Base-by-base conservation (phyloP, 768 basidiomycete genomes). In the Pluteus cervinus region DNA sequence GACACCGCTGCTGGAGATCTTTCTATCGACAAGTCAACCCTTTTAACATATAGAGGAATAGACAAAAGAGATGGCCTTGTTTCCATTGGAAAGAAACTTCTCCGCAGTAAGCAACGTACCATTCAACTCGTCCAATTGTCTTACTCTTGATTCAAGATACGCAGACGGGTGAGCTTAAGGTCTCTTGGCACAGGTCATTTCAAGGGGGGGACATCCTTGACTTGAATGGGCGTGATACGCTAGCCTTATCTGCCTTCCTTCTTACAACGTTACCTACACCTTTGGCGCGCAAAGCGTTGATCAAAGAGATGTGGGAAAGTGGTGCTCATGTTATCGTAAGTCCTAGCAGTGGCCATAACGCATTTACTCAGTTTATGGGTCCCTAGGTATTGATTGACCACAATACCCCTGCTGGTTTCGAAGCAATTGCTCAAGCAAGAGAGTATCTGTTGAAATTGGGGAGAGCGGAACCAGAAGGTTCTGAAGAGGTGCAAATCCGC, bases 221-320 rank as follows among this genome's bases (percentile, higher is more conserved):
- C 14, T 59, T 59, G 33, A 45, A 58, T 14, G 57, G 74, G 10
- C 79, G 58, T 20, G 63, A 69, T 36, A 70, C 73, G 11, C 49
- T 97, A 18, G 89, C 86, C 2, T 52, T 99, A 21, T 89, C 87
- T 12, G 85, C 92, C 1, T 98, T 96, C 62, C 69, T 81, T 54
- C 63, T 99, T 2, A 80, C 86, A n/a, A 74, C 86, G 14, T 63
- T 91, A 12, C 63, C 79, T 4, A 76, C 72, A 2, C 55, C 75
- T 26, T 48, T 79, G 12, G 71, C 77, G 7, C 72, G 83, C 42
- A 82, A 78, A 59, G 61, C 68, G 2, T 52, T 90, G 30, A 69
- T 93, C 18, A 79, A 81, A 51, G 78, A 87, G 49, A 86, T 97
- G 71, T 97, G 92, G 92, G 73, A 86, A 31, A 89, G 88, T 49